Conservation (phyloP, 1,284 basidiomycete genomes). For the Anthracocystis setariae region DNA sequence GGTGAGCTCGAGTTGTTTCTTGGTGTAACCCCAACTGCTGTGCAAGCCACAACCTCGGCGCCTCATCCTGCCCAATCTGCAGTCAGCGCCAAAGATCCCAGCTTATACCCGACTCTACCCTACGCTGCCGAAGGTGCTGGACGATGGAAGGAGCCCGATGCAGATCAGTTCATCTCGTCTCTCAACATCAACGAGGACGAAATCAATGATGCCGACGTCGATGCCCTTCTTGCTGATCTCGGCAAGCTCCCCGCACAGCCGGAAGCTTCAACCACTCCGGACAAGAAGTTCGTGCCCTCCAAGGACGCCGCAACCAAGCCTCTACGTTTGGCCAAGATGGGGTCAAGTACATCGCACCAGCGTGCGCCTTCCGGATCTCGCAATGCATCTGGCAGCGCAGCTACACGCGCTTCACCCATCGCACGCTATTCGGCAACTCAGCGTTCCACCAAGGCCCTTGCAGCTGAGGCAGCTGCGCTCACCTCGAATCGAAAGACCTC, state of each 20-base stretch:
- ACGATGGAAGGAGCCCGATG: slow-evolving; percentile 45
- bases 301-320: slow-evolving; percentile 53
- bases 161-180: slow-evolving; percentile 57
- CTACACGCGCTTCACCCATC: slow-evolving; percentile 24
- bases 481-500: slow-evolving; percentile 49
- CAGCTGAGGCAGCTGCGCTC: slow-evolving; percentile 56
- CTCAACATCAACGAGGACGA: slow-evolving; percentile 57
- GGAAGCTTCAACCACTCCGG: slow-evolving; percentile 2
- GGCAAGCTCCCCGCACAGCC: slow-evolving; percentile 20
- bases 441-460: slow-evolving; percentile 47
- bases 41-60: slow-evolving; percentile 7
- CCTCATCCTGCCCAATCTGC: slow-evolving; percentile 47
- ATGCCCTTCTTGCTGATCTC: slow-evolving; percentile 39
- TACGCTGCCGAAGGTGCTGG: slow-evolving; percentile 55
- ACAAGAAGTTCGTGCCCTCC: slow-evolving; percentile 50
- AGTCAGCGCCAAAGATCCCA: slow-evolving; percentile 46
- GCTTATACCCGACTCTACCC: slow-evolving; percentile 40
- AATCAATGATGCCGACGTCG: slow-evolving; percentile 55
- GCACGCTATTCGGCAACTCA: slow-evolving; percentile 50
- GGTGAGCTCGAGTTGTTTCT: slow-evolving; percentile 65
- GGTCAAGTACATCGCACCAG: slow-evolving; percentile 30
- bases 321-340: slow-evolving; percentile 58
- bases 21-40: slow-evolving; percentile 28
- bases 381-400: slow-evolving; percentile 13
- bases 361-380: slow-evolving; percentile 6